Evolutionary conservation across 345 rosid genomes (phyloP).

Genomic region (Anacardium occidentale): DNA sequence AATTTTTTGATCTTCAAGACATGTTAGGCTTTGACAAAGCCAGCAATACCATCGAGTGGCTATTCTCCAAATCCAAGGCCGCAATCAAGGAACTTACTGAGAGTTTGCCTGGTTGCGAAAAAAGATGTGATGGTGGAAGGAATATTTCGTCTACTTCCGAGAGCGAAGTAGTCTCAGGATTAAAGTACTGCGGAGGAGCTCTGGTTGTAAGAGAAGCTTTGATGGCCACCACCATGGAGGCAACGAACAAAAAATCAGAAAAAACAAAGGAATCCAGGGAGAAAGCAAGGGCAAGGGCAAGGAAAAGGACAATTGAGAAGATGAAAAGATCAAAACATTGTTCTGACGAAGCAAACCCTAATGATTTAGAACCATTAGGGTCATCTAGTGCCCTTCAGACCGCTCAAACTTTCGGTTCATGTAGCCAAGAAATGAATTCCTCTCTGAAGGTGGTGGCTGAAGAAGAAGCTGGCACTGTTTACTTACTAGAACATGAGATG

Average conservation of each 20-base stretch:
- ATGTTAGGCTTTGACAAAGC: constrained; percentile 78
- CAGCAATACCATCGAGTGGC: constrained; percentile 80
- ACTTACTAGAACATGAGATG: constrained; percentile 33
- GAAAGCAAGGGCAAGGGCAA: constrained; percentile 67
- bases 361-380: constrained; percentile 23
- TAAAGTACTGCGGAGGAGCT: constrained; percentile 24
- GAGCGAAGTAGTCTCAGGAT: constrained; percentile 40
- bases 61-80: constrained; percentile 62
- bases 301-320: constrained; percentile 64
- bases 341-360: constrained; percentile 41
- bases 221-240: constrained; percentile 10
- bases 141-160: constrained; percentile 36
- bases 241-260: constrained; percentile 19
- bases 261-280: constrained; percentile 47
- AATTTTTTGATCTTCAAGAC: constrained; percentile 77
- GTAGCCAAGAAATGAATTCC: constrained; percentile 23
- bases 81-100: constrained; percentile 62
- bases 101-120: constrained; percentile 25
- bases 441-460: constrained; percentile 13
- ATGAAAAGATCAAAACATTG: constrained; percentile 31
- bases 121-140: constrained; percentile 21
- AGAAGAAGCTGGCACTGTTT: constrained; percentile 24
- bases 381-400: constrained; percentile 21
- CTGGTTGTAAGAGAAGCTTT: constrained; percentile 12
- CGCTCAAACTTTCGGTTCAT: constrained; percentile 20